Evolutionary conservation across 169 alveolate genomes (phyloP).

Genomic region (Cryptosporidium muris): DNA sequence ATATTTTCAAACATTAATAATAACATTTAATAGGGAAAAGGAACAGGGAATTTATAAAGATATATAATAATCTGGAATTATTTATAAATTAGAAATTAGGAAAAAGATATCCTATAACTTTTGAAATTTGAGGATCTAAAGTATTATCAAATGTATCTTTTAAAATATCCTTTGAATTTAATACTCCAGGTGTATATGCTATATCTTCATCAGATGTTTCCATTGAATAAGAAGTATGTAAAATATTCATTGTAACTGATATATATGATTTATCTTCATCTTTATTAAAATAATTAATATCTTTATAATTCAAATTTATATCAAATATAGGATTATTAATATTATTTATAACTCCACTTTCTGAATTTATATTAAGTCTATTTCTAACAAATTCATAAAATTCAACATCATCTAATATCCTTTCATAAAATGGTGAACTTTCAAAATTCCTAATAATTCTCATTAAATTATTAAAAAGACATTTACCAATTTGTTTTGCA

Average conservation of each 20-base stretch:
- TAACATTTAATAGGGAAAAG: too few relatives aligned
- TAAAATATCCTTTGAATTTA: too few relatives aligned
- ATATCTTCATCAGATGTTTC: too few relatives aligned
- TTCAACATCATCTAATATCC: conserved; percentile 24
- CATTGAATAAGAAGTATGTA: too few relatives aligned
- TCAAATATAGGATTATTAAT: not conserved
- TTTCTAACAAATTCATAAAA: conserved; percentile 31
- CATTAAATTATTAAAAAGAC: conserved; percentile 38
- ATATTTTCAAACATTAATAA: too few relatives aligned
- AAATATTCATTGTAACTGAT: not conserved
- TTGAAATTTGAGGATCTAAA: too few relatives aligned
- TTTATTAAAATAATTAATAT: not conserved
- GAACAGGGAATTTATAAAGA: too few relatives aligned
- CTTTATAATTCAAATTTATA: not conserved
- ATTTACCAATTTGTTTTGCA: conserved; percentile 58
- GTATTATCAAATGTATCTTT: too few relatives aligned
- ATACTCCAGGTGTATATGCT: too few relatives aligned
- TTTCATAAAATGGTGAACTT: conserved; percentile 44
- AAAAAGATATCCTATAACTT: too few relatives aligned
- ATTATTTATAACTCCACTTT: not conserved
- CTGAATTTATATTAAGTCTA: conserved; percentile 32
- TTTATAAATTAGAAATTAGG: too few relatives aligned
- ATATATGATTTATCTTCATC: conserved; percentile 4
- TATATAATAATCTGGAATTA: too few relatives aligned
- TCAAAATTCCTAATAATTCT: conserved; percentile 35